These are phyloP conservation scores for Xenoacremonium recifei DNA, from an alignment of 2,329 filamentous ascomycete genomes.

Conservation along the genomic window DNA sequence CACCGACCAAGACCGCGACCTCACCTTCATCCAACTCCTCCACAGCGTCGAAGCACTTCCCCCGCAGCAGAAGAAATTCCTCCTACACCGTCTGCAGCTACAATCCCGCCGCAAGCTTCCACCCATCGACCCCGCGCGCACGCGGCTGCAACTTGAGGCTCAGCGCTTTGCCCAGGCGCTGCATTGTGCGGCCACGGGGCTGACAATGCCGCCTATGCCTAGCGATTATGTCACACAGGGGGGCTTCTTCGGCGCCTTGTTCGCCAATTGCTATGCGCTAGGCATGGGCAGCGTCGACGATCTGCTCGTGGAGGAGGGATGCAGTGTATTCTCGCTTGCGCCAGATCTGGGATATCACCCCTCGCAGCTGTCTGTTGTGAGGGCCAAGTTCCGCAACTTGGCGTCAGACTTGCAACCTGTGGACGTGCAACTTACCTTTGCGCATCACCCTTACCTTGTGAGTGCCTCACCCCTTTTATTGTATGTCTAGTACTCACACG, in stretches of 20 bases:
- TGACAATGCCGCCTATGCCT: conserved; percentile 13
- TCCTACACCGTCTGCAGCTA: conserved; percentile 20
- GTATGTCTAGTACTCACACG: conserved; percentile 7
- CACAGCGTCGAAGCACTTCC: conserved; percentile 14
- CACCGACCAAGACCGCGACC: conserved; percentile 1
- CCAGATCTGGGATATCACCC: conserved; percentile 21
- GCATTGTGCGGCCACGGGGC: conserved; percentile 3
- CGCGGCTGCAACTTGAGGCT: conserved; percentile 17
- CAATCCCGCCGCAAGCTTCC: conserved; percentile 8
- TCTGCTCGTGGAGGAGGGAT: conserved; percentile 24
- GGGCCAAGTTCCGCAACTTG: conserved; percentile 21
- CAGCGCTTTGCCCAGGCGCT: conserved; percentile 19
- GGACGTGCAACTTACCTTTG: conserved; percentile 31
- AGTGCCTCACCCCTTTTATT: not conserved
- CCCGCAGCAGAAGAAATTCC: conserved; percentile 16
- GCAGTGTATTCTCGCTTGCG: conserved; percentile 32
- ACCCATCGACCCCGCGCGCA: conserved; percentile 1
- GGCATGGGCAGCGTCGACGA: conserved; percentile 25
- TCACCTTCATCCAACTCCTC: conserved; percentile 13
- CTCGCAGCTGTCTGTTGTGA: conserved; percentile 21
- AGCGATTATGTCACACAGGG: conserved; percentile 15
- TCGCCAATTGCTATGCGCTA: conserved; percentile 37
- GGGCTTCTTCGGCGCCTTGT: conserved; percentile 32
- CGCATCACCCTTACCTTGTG: conserved; percentile 35
- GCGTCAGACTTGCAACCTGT: conserved; percentile 29